Base-by-base conservation (phyloP, 805 yeast species). In the Candida arabinofermentans region DNA sequence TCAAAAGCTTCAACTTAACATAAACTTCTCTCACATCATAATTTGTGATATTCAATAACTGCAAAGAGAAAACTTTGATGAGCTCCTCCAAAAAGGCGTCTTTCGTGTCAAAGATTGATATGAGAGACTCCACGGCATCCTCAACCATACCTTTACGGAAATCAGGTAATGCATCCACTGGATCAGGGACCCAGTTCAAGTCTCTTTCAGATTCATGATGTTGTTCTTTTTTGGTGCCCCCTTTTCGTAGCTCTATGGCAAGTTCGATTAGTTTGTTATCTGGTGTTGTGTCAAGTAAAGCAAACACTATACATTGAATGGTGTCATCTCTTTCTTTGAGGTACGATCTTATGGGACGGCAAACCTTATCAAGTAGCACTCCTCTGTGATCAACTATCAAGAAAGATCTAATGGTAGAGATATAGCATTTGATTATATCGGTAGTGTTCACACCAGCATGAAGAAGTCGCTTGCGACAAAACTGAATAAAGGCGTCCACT, bases 161-260 rank as follows among this genome's bases (percentile, higher is more conserved):
- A 59, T 87, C 95, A 0, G 90, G 86, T n/a, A 89, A 73, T 0
- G 96, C 95, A 64, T 88, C 96, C 13, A 86, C 73, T 0, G 96
- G 96, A 51, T 86, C 95, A 0, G 96, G 96, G 8, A 61, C 59
- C 96, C 96, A 87, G 36, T 74, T 66, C 2, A 79, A 54, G 48
- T 75, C 80, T 9, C 66, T 50, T 37, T 67, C 55, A 30, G 72
- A 77, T 33, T 75, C 77, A 5, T 24, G 54, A 39, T 37, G 55
- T 45, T 37, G 48, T 41, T 16, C 61, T 48, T 32, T 55, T 4
- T 50, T 50, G 17, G 59, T 54, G 10, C 53, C 56, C 12, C 55
- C 63, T 40, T 66, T 62, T 8, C 64, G 41, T 10, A 88, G 62
- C 45, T 81, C 83, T 4, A 65, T 64, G 0, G 83, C 71, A 22